Percentiles rank a stretch among this genome's conserved stretches.
These are phyloP conservation scores for Lyophyllum atratum DNA, from an alignment of 768 basidiomycete species.

Conservation along the genomic window DNA sequence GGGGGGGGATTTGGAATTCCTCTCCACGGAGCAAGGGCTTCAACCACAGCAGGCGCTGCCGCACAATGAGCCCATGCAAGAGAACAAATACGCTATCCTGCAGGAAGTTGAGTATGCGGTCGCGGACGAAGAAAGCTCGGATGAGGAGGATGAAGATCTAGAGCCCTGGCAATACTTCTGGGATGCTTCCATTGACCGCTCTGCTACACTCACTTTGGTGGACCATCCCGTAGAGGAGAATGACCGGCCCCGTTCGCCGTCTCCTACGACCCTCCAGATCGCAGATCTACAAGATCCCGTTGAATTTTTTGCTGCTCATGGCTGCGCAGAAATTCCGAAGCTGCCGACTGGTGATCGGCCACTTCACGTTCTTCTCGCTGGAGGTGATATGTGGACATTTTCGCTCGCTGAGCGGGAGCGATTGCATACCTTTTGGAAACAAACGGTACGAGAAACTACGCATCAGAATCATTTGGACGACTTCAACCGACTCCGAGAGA, in stretches of 20 bases:
- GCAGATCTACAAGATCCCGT: slow-evolving; percentile 9
- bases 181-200: not conserved
- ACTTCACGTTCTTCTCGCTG: slow-evolving; percentile 36
- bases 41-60: not conserved
- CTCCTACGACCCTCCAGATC: slow-evolving; percentile 1
- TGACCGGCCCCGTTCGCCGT: not conserved
- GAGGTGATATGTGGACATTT: slow-evolving; percentile 54
- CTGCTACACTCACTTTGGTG: not conserved
- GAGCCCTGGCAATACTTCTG: slow-evolving; percentile 3
- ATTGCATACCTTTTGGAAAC: slow-evolving; percentile 49
- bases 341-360: slow-evolving; percentile 38
- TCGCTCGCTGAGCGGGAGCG: slow-evolving; percentile 47
- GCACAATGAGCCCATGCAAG: no score
- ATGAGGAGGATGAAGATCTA: slow-evolving; percentile 1
- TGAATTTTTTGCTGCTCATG: slow-evolving; percentile 41
- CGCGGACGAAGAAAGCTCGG: not conserved
- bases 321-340: slow-evolving; percentile 33
- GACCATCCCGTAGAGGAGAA: not conserved
- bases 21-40: slow-evolving; percentile 22
- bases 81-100: slow-evolving; percentile 1
- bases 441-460: slow-evolving; percentile 34
- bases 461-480: slow-evolving; percentile 31
- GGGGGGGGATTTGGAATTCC: slow-evolving; percentile 48
- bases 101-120: not conserved
- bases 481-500: slow-evolving; percentile 40